These are phyloP conservation scores for Gymnopus androsaceus DNA, from an alignment of 1,284 basidiomycete species.

Conservation along the genomic window DNA sequence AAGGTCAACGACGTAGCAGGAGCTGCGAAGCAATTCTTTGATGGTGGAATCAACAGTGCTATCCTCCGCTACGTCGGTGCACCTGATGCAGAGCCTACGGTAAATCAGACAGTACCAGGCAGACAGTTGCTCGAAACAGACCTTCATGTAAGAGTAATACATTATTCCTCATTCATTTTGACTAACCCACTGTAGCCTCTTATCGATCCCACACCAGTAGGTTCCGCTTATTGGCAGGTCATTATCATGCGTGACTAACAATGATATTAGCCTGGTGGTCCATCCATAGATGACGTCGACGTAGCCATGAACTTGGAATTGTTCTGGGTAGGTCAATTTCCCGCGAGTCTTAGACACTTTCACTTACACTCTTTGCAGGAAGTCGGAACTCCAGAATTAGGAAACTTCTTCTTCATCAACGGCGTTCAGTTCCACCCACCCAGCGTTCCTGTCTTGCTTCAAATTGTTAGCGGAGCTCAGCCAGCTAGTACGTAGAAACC, in stretches of 20 bases:
- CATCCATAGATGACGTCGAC: constrained; percentile 28
- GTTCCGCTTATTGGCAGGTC: background rate
- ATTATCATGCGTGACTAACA: constrained; percentile 21
- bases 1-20: too few species aligned
- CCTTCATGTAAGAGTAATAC: too few species aligned
- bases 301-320: constrained; percentile 25
- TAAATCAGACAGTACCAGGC: too few species aligned
- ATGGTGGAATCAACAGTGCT: too few species aligned
- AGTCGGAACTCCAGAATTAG: background rate
- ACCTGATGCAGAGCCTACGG: too few species aligned
- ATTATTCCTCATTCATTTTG: too few species aligned
- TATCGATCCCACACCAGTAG: too few species aligned
- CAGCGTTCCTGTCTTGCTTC: constrained; percentile 11
- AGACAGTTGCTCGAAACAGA: too few species aligned
- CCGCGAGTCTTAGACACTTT: constrained; percentile 6
- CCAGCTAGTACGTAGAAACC: constrained; percentile 15
- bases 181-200: too few species aligned
- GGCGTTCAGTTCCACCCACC: constrained; percentile 3
- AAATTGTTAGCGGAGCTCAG: constrained; percentile 11
- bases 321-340: constrained; percentile 13
- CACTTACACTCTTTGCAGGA: constrained; percentile 14
- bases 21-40: too few species aligned
- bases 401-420: constrained; percentile 2
- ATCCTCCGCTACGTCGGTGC: too few species aligned
- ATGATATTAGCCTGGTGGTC: constrained; percentile 27